Evolutionary conservation across 306 rosid genomes (phyloP), one percentile per base, ranked within the genome.

Genomic region (Corylus avellana): DNA sequence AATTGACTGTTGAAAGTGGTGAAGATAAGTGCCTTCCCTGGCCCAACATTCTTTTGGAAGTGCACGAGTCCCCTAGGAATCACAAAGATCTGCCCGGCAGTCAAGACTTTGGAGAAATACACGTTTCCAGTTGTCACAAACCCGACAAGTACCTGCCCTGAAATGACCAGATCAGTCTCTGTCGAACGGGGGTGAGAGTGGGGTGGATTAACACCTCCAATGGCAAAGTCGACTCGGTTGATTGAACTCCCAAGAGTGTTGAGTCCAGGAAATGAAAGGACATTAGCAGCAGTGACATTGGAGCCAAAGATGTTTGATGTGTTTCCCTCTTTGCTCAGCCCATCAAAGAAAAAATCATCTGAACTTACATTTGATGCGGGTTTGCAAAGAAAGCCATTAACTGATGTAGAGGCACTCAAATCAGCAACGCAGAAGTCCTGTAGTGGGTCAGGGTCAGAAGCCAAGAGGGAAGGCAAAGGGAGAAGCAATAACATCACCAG

Each of bases 321-420:
- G 86, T 72, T 44, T 7, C 89, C 89, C 50, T 78, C 78, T 73
- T 72, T 61, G 84, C 51, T 70, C 8, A 83, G 44, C 13, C 89
- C 89, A 53, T 76, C 77, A 63, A 82, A 85, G 85, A 87, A 80
- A 62, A 87, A 87, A 29, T 87, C 91, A 16, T 37, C 85, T 18
- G 88, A 67, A 70, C 77, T 80, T 4, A 82, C 78, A 11, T 82
- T 8, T 1, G 88, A 70, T 14, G 20, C 8, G 13, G 87, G 78
- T 46, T 87, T 87, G 82, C 91, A 87, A 8, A 87, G 88, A 61
- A 82, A 85, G 56, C 91, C 91, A 80, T 87, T 87, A 5, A 80
- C 11, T 0, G 81, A 76, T 2, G 46, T 1, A 37, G 83, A 12
- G 44, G 83, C 74, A 63, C 70, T 80, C 25, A 61, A 11, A 68